Evolutionary conservation across 208 protist genomes (phyloP).

Genomic region (Borovskyia barvae): DNA sequence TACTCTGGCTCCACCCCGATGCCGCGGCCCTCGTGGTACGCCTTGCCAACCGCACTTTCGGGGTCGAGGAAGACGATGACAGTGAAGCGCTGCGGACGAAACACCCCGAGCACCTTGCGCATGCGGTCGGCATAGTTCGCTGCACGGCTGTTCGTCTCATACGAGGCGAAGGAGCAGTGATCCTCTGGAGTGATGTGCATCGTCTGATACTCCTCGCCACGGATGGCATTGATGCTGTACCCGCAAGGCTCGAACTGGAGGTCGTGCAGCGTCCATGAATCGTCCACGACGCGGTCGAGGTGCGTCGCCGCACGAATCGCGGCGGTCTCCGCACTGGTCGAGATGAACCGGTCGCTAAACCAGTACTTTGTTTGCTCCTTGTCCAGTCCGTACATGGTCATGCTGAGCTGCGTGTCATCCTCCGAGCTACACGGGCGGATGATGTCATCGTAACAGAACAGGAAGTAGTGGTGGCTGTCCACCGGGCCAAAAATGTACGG

Average conservation of each 20-base stretch:
- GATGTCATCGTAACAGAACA: slow-evolving; percentile 90
- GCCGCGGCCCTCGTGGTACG: slow-evolving; percentile 44
- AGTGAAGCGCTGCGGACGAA: slow-evolving; percentile 80
- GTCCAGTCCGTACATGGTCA: slow-evolving; percentile 92
- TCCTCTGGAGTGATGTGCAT: slow-evolving; percentile 95
- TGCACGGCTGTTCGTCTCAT: slow-evolving; percentile 90
- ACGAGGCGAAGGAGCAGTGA: slow-evolving; percentile 92
- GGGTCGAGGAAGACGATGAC: slow-evolving; percentile 86
- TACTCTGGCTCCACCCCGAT: slow-evolving; percentile 85
- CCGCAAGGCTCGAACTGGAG: slow-evolving; percentile 94
- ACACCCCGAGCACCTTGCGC: slow-evolving; percentile 64
- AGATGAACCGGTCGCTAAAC: slow-evolving; percentile 76
- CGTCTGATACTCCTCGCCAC: slow-evolving; percentile 88
- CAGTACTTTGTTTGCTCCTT: slow-evolving; percentile 75
- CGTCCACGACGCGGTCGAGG: slow-evolving; percentile 72
- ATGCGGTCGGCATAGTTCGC: slow-evolving; percentile 66
- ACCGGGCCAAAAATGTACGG: slow-evolving; percentile 91
- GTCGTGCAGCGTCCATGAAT: slow-evolving; percentile 81
- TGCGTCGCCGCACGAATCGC: slow-evolving; percentile 64
- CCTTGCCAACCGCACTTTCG: slow-evolving; percentile 67
- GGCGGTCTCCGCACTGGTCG: slow-evolving; percentile 61
- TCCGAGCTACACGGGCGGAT: slow-evolving; percentile 58
- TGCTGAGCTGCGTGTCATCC: slow-evolving; percentile 80
- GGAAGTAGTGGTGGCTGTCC: slow-evolving; percentile 91
- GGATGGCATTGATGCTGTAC: slow-evolving; percentile 93